phyloP scores from a whole-genome alignment of 1,284 basidiomycete genomes.

The Austroboletus novae-zelandiae region DNA sequence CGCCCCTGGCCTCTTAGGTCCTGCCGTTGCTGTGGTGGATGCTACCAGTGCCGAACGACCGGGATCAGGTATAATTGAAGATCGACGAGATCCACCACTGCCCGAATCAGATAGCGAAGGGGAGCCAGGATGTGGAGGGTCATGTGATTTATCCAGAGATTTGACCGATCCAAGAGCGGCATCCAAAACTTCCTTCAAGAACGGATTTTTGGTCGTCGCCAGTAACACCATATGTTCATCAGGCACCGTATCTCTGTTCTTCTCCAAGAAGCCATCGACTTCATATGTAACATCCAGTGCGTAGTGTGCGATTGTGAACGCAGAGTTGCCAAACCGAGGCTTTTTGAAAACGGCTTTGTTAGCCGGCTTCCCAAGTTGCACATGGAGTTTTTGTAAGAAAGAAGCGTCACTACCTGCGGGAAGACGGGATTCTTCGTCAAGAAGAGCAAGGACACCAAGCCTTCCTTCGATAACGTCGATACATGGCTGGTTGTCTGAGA shows the following conservation, averaged over 20 bases:
- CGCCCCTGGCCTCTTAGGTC: slow-evolving; percentile 63
- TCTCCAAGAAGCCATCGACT: slow-evolving; percentile 97
- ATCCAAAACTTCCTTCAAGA: slow-evolving; percentile 94
- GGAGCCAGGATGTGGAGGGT: slow-evolving; percentile 59
- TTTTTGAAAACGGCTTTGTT: slow-evolving; percentile 95
- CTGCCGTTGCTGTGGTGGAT: slow-evolving; percentile 37
- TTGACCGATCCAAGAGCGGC: slow-evolving; percentile 78
- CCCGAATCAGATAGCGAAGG: slow-evolving; percentile 73
- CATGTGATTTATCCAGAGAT: slow-evolving; percentile 45
- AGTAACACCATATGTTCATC: slow-evolving; percentile 95
- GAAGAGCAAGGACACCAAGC: slow-evolving; percentile 89
- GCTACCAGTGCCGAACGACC: slow-evolving; percentile 73
- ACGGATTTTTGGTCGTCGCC: slow-evolving; percentile 83
- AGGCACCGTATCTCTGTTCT: slow-evolving; percentile 98
- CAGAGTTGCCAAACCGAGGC: slow-evolving; percentile 94
- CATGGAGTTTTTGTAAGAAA: slow-evolving; percentile 92
- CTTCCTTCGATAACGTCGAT: slow-evolving; percentile 99
- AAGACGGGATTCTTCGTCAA: slow-evolving; percentile 98
- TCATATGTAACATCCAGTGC: slow-evolving; percentile 98
- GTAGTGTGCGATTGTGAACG: slow-evolving; percentile 98
- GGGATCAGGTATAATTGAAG: slow-evolving; percentile 81
- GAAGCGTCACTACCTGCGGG: slow-evolving; percentile 92
- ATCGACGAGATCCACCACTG: slow-evolving; percentile 69
- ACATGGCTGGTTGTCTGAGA: slow-evolving; percentile 98
- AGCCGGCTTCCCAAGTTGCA: slow-evolving; percentile 82